Evolutionary conservation across 2,329 filamentous ascomycete species (phyloP).

Genomic region (Geosmithia flava): DNA sequence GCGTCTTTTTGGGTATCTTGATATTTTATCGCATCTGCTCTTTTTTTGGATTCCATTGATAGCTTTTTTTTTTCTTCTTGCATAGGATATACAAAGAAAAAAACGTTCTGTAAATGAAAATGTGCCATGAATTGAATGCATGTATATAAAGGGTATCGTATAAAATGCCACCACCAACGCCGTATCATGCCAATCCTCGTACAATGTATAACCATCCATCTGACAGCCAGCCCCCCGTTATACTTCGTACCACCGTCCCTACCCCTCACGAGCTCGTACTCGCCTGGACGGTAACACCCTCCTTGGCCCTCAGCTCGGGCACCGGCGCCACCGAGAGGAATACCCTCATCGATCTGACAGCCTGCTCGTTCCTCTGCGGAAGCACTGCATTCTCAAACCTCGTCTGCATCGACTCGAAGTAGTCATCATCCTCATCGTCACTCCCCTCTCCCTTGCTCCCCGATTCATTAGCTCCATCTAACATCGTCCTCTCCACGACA

Average conservation of each 20-base stretch:
- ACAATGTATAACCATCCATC: not conserved
- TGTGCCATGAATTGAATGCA: too few relatives aligned
- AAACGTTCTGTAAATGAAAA: too few relatives aligned
- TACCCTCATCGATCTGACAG: conserved; percentile 43
- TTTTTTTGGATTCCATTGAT: too few relatives aligned
- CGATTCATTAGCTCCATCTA: too few relatives aligned
- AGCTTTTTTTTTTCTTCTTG: too few relatives aligned
- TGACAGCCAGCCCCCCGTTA: not conserved
- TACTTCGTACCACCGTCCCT: not conserved
- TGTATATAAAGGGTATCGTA: too few relatives aligned
- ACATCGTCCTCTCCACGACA: conserved; percentile 28
- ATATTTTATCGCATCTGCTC: too few relatives aligned
- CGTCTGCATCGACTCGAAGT: conserved; percentile 46
- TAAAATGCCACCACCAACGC: too few relatives aligned
- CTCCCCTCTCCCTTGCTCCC: too few relatives aligned
- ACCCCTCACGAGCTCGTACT: conserved; percentile 16
- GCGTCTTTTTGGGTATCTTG: too few relatives aligned
- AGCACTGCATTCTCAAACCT: conserved; percentile 41
- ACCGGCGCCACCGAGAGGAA: conserved; percentile 44
- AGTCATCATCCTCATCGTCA: conserved; percentile 23
- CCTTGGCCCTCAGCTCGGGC: conserved; percentile 37
- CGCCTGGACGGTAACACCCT: conserved; percentile 33
- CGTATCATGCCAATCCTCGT: not conserved
- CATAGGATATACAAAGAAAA: too few relatives aligned
- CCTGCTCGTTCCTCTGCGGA: conserved; percentile 29